A percentile compares a stretch with the other conserved stretches of the same genome.
These are phyloP conservation scores for Aspergillus awamori DNA, from an alignment of 2,329 filamentous ascomycete species.

Conservation along the genomic window DNA sequence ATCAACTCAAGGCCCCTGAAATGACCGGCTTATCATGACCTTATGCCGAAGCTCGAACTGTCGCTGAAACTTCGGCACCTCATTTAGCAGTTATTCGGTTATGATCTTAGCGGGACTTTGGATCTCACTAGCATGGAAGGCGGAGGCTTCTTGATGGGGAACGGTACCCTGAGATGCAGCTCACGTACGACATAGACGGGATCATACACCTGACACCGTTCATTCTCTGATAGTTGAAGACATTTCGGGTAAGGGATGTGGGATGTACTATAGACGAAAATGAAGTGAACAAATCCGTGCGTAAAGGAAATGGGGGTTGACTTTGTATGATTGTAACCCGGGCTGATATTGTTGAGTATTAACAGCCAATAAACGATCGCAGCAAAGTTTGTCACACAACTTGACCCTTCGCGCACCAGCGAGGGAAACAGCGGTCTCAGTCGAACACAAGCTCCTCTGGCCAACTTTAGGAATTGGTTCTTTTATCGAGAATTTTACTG, in stretches of 20 bases:
- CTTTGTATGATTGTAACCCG: not conserved
- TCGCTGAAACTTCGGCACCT: constrained; percentile 9
- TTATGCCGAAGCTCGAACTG: constrained; percentile 8
- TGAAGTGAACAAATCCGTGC: not conserved
- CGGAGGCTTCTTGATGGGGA: not conserved
- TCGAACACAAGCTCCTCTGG: too few species aligned
- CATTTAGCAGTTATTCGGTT: not conserved
- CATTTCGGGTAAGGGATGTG: not conserved
- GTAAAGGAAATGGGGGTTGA: not conserved
- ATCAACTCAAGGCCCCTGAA: not conserved
- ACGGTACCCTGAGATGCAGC: not conserved
- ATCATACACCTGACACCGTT: not conserved
- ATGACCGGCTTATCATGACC: not conserved
- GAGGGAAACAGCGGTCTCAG: too few species aligned
- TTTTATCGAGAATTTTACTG: too few species aligned
- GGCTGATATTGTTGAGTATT: not conserved
- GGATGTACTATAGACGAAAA: not conserved
- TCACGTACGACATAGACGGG: not conserved
- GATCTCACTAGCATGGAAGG: not conserved
- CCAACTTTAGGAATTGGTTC: too few species aligned
- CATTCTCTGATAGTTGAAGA: not conserved
- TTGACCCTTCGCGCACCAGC: too few species aligned
- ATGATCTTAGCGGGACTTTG: not conserved
- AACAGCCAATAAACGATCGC: not conserved
- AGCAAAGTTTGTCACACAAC: too few species aligned